phyloP scores from a whole-genome alignment of 1,284 basidiomycete genomes.

The Ganoderma multipileum region DNA sequence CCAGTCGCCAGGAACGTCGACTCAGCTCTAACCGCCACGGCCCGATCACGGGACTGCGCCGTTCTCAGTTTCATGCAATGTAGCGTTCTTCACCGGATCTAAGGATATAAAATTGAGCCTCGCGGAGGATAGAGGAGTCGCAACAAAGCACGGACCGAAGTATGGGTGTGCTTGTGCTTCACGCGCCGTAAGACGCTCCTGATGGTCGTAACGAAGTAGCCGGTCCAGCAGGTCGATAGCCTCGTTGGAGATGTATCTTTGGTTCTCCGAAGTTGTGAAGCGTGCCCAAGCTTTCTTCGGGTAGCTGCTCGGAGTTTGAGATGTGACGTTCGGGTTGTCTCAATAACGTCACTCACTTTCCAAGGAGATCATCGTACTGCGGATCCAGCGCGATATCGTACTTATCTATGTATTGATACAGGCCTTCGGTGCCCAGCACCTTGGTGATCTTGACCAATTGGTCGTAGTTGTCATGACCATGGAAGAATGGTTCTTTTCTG shows the following conservation, averaged over 20 bases:
- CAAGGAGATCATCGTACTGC: slow-evolving; percentile 90
- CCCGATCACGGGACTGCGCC: slow-evolving; percentile 69
- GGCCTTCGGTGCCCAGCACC: slow-evolving; percentile 95
- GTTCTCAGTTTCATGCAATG: slow-evolving; percentile 64
- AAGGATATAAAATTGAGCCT: slow-evolving; percentile 31
- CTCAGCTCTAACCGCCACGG: slow-evolving; percentile 8
- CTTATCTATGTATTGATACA: slow-evolving; percentile 91
- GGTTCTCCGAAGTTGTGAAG: slow-evolving; percentile 95
- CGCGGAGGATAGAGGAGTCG: slow-evolving; percentile 23
- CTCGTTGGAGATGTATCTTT: slow-evolving; percentile 97
- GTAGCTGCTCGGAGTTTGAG: slow-evolving; percentile 60
- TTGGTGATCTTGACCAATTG: slow-evolving; percentile 99
- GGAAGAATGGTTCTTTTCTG: slow-evolving; percentile 99
- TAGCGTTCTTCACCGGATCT: slow-evolving; percentile 69
- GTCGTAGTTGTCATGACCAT: slow-evolving; percentile 99
- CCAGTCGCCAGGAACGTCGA: slow-evolving; percentile 17
- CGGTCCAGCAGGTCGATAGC: slow-evolving; percentile 98
- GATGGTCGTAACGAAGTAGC: slow-evolving; percentile 95
- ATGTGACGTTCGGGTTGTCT: slow-evolving; percentile 18
- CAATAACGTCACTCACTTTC: slow-evolving; percentile 56
- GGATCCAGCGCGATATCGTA: slow-evolving; percentile 94
- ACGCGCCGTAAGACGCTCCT: slow-evolving; percentile 93
- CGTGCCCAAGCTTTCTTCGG: slow-evolving; percentile 93
- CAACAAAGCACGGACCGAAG: slow-evolving; percentile 64
- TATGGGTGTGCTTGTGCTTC: slow-evolving; percentile 92